Base-by-base conservation (phyloP, 441 rosid species). In the Adansonia rubrostipa region DNA sequence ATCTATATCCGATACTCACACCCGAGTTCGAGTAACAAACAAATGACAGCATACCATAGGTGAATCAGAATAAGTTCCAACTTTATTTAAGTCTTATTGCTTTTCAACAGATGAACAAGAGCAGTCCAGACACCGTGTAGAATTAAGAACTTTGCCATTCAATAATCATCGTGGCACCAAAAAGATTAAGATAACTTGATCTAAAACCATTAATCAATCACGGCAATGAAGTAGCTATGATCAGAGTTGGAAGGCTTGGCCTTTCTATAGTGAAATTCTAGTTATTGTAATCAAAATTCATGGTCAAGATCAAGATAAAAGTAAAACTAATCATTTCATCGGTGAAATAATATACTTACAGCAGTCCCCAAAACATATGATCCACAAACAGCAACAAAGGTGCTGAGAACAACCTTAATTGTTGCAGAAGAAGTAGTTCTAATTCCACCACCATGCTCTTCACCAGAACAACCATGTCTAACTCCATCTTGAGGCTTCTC, bases 351-450 rank as follows among this genome's bases (percentile, higher is more conserved):
- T 50, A 66, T 45, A 53, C 83, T 71, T 78, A 87, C 85, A 36
- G 84, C 85, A 24, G 84, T 74, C 36, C 88, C 88, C 40, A 81
- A 83, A 82, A 79, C 84, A 33, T 77, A 83, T n/a, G 85, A 83
- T 45, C 85, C 83, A 17, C 77, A 83, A 68, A 80, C 81, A 58
- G 85, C 77, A 17, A 83, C 80, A 50, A 77, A 74, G 48, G 85
- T 78, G 57, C 77, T 74, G 81, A 83, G 61, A 24, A 83, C 24
- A 48, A 83, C 77, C 48, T 14, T 33, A 15, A 42, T 2, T 70
- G 82, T 74, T 28, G 78, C 68, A 64, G 82, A 56, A 73, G 74
- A 57, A 24, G 76, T 19, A 20, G 42, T 54, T 33, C 13, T 45
- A 57, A 8, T 56, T 68, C 20, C 80, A 68, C 42, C 54, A 1